Conservation (phyloP, 305 asterid genomes). For the Solanum hybrid region DNA sequence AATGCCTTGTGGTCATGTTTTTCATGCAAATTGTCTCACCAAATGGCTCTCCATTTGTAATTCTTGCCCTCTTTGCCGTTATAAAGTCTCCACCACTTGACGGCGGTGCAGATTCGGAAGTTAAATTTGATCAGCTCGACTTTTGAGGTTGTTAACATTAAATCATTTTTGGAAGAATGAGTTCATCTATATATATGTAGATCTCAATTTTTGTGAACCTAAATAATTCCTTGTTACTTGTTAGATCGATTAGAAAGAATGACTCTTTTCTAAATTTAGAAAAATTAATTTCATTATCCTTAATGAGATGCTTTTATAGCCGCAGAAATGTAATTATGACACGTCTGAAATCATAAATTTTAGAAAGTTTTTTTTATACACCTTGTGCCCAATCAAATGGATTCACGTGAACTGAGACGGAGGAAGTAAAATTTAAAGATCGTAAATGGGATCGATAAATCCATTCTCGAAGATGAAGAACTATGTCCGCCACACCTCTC, state of each 20-base stretch:
- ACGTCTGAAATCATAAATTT: neutral
- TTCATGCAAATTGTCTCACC: conserved; percentile 19
- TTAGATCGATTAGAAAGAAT: neutral
- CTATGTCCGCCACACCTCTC: neutral
- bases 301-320: neutral
- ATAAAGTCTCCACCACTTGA: neutral
- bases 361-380: neutral
- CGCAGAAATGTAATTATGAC: neutral
- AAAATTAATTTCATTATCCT: neutral
- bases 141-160: neutral
- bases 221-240: neutral
- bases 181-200: neutral
- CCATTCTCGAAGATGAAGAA: neutral
- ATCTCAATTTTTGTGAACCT: neutral
- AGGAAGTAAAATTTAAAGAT: neutral
- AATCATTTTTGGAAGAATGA: neutral
- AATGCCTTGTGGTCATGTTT: conserved; percentile 23
- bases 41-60: conserved; percentile 18
- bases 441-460: neutral
- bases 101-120: neutral
- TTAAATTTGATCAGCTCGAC: neutral
- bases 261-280: neutral
- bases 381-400: neutral
- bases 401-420: neutral
- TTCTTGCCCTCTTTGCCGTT: conserved; percentile 30